Conservation (phyloP, 768 basidiomycete genomes). For the Leucogyrophana mollusca region DNA sequence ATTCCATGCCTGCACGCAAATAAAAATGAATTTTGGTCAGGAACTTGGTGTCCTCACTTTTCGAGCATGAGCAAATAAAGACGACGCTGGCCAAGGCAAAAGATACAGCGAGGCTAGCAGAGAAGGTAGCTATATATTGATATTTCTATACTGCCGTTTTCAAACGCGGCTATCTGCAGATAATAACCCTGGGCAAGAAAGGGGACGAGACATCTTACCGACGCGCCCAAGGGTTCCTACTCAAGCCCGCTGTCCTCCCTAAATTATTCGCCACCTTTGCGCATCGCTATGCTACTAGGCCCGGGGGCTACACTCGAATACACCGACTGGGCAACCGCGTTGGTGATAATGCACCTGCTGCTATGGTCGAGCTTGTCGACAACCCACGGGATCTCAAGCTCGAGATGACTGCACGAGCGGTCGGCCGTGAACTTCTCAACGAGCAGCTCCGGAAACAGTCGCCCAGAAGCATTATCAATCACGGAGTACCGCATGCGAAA, state of each 20-base stretch:
- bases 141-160: neutral
- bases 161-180: conserved; percentile 37
- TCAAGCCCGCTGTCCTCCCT: conserved; percentile 68
- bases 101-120: conserved; percentile 87
- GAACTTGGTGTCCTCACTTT: conserved; percentile 90
- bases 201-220: conserved; percentile 68
- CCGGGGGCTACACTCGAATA: conserved; percentile 95
- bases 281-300: conserved; percentile 73
- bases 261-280: conserved; percentile 84
- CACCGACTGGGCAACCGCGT: conserved; percentile 86
- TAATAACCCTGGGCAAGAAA: conserved; percentile 91
- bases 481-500: conserved; percentile 44
- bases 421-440: conserved; percentile 80
- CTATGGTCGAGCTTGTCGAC: conserved; percentile 94
- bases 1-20: conserved; percentile 7
- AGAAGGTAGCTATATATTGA: conserved; percentile 59
- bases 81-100: conserved; percentile 95
- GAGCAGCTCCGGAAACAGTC: conserved; percentile 47
- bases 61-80: conserved; percentile 94
- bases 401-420: conserved; percentile 84
- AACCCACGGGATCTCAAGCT: conserved; percentile 85
- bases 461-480: conserved; percentile 48
- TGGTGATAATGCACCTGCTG: conserved; percentile 92
- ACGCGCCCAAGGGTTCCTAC: conserved; percentile 76
- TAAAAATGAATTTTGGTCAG: conserved; percentile 36